Percentiles rank a stretch among this genome's conserved stretches.
Conservation (phyloP, 257 asterid species). For the Ophiorrhiza pumila region DNA sequence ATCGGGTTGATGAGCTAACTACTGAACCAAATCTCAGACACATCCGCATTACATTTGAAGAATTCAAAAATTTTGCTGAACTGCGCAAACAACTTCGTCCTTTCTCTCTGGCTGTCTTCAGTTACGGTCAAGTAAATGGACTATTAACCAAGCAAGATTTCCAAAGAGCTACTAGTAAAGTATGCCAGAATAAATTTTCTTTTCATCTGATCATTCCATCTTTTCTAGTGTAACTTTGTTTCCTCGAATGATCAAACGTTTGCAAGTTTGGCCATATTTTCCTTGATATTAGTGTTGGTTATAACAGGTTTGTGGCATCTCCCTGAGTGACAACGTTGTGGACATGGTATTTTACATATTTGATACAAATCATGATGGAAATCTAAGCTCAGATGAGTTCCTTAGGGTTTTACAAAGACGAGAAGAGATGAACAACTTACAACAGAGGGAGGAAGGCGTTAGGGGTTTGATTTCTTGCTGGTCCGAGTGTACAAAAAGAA, state of each 20-base stretch:
- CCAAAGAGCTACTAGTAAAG: slow-evolving; percentile 72
- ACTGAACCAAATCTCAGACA: slow-evolving; percentile 50
- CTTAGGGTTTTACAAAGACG: slow-evolving; percentile 63
- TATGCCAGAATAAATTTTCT: slow-evolving; percentile 13
- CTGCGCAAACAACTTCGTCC: slow-evolving; percentile 56
- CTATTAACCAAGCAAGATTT: slow-evolving; percentile 65
- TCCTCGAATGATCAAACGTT: no score
- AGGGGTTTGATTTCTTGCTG: slow-evolving; percentile 59
- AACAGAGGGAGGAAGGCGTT: slow-evolving; percentile 40
- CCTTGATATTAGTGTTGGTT: neutral
- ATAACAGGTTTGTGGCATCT: slow-evolving; percentile 69
- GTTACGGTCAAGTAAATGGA: slow-evolving; percentile 76
- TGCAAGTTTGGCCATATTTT: no score
- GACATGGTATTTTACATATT: slow-evolving; percentile 67
- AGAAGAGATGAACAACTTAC: slow-evolving; percentile 49
- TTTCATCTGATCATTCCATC: no score
- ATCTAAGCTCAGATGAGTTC: slow-evolving; percentile 75
- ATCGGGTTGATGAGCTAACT: slow-evolving; percentile 57
- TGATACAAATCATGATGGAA: slow-evolving; percentile 70
- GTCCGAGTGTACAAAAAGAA: slow-evolving; percentile 45
- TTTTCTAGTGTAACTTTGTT: no score
- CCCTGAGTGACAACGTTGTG: slow-evolving; percentile 61
- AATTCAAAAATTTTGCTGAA: slow-evolving; percentile 67
- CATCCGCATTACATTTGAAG: slow-evolving; percentile 56
- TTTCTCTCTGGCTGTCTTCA: slow-evolving; percentile 72